phyloP scores from a whole-genome alignment of 495 filamentous ascomycete genomes.

The Bacidia rubella region DNA sequence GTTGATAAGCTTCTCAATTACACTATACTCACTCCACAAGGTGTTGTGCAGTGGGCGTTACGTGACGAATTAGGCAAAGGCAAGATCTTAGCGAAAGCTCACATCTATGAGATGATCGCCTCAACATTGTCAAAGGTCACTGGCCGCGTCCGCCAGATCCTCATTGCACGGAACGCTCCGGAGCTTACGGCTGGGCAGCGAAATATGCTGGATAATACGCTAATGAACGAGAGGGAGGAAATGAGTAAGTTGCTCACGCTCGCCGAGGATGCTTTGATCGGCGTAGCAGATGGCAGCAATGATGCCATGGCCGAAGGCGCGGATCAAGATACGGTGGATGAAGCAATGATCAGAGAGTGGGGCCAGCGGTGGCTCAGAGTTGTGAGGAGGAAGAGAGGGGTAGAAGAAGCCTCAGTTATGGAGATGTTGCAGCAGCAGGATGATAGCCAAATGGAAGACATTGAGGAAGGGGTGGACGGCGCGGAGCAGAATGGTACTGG shows the following conservation, averaged over 20 bases:
- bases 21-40: conserved; percentile 70
- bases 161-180: conserved; percentile 40
- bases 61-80: conserved; percentile 49
- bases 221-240: conserved; percentile 47
- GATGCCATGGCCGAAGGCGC: conserved; percentile 55
- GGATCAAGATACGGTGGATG: conserved; percentile 32
- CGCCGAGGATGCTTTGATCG: conserved; percentile 66
- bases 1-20: conserved; percentile 97
- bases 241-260: conserved; percentile 68
- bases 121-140: conserved; percentile 88
- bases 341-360: conserved; percentile 64
- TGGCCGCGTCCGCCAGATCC: conserved; percentile 72
- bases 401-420: conserved; percentile 57
- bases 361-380: conserved; percentile 74
- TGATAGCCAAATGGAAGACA: background rate
- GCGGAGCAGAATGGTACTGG: conserved; percentile 13
- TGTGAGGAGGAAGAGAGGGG: conserved; percentile 64
- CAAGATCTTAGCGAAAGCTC: conserved; percentile 51
- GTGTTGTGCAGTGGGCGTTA: conserved; percentile 82
- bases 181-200: conserved; percentile 47
- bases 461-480: conserved; percentile 4
- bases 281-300: conserved; percentile 58
- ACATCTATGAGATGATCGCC: conserved; percentile 79
- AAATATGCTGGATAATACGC: conserved; percentile 47
- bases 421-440: conserved; percentile 23